Percentiles rank a stretch among this genome's conserved stretches.
These are phyloP conservation scores for bread wheat (Triticum aestivum) DNA, from an alignment of 176 grass and related monocot species.

Conservation along the genomic window DNA sequence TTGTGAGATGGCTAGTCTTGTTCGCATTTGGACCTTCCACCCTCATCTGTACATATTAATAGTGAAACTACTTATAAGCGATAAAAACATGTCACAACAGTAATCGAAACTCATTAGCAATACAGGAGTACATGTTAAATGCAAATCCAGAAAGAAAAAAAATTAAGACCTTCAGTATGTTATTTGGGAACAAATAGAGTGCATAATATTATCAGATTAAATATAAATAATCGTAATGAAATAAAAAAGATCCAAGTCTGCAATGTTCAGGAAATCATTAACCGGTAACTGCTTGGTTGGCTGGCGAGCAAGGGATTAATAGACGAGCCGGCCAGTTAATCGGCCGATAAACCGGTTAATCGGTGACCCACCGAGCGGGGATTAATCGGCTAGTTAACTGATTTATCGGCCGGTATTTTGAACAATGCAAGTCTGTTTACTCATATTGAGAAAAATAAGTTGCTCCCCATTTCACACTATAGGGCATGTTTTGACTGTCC, in stretches of 20 bases:
- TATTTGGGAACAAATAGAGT: background rate
- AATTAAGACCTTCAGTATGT: background rate
- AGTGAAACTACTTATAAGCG: slow-evolving; percentile 26
- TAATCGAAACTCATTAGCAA: background rate
- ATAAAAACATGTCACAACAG: background rate
- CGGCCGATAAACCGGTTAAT: background rate
- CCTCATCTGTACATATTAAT: slow-evolving; percentile 72
- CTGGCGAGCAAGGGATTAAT: background rate
- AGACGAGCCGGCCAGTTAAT: background rate
- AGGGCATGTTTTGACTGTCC: background rate
- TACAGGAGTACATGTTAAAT: slow-evolving; percentile 6
- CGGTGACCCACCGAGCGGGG: no score
- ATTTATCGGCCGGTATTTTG: background rate
- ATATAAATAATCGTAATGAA: background rate
- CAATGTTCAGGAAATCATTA: background rate
- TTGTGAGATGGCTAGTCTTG: slow-evolving; percentile 73
- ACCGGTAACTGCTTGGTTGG: background rate
- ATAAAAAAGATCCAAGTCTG: background rate
- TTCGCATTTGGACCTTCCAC: slow-evolving; percentile 67
- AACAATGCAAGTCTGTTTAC: background rate
- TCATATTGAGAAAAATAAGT: slow-evolving; percentile 1
- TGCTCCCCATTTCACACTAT: background rate
- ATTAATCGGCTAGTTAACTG: background rate
- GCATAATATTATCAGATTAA: slow-evolving; percentile 3
- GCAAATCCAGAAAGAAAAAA: background rate